phyloP scores from a whole-genome alignment of 345 rosid genomes.

The Salix exigua region DNA sequence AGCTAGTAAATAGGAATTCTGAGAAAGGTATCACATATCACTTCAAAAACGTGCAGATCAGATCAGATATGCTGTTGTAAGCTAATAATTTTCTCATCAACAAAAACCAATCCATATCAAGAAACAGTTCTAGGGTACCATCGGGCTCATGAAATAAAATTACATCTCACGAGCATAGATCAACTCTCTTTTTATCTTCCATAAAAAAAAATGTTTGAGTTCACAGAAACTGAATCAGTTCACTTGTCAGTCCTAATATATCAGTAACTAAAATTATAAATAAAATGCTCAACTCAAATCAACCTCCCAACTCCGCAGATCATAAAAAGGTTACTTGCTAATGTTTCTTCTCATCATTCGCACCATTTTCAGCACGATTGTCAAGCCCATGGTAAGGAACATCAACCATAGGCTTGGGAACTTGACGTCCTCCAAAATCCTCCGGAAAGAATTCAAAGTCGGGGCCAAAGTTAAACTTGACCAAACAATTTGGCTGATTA shows the following conservation, averaged over 20 bases:
- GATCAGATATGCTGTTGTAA: not conserved
- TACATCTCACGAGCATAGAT: conserved; percentile 16
- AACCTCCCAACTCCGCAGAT: conserved; percentile 13
- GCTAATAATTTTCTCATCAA: not conserved
- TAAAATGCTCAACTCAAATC: conserved; percentile 22
- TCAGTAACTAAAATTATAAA: conserved; percentile 13
- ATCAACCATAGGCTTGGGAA: conserved; percentile 71
- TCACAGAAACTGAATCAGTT: conserved; percentile 17
- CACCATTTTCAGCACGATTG: conserved; percentile 56
- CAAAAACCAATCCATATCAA: not conserved
- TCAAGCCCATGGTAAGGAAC: conserved; percentile 73
- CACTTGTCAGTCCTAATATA: conserved; percentile 28
- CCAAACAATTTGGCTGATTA: conserved; percentile 73
- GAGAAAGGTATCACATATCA: not conserved
- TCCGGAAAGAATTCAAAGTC: conserved; percentile 63
- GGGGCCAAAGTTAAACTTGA: conserved; percentile 94
- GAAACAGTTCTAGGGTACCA: not conserved
- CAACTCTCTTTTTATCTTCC: conserved; percentile 15
- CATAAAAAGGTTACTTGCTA: conserved; percentile 24
- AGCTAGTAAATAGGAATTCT: not conserved
- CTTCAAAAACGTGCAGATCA: not conserved
- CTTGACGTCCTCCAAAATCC: conserved; percentile 63
- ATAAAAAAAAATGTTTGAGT: conserved; percentile 17
- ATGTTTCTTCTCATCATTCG: conserved; percentile 52
- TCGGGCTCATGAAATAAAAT: conserved; percentile 8